Base-by-base conservation (phyloP, 306 rosid genomes). In the Oxytropis ochrocephala region DNA sequence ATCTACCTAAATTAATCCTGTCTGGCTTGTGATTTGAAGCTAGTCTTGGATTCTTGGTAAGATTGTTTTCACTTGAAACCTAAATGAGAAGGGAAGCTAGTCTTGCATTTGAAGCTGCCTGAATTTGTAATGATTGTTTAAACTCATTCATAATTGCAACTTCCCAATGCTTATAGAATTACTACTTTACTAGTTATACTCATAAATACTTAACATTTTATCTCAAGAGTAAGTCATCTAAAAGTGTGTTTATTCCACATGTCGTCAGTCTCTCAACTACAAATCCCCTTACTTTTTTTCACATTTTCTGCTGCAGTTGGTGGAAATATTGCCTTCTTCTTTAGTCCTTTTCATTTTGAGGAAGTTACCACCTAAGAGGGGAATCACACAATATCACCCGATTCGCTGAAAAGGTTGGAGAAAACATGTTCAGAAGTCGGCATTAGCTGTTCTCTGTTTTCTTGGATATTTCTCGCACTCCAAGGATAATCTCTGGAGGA, bases 271-370 rank as follows among this genome's bases (percentile, higher is more conserved):
- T 58, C 70, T 72, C 17, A 32, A 7, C 52, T 21, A 8, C 67
- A 13, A 42, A 0, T 35, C 11, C 3, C 48, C 59, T 62, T 33
- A 54, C 44, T 14, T 19, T 47, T 36, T 43, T 41, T 41, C 62
- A 16, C 17, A 5, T 61, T 62, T 59, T 59, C 72, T 72, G 67
- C 16, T 72, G 79, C 86, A 82, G 86, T 67, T 72, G 77, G 84
- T 79, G 77, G 86, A 82, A 67, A 82, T 82, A 82, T 72, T 82
- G 56, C 86, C 86, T 71, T 82, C 86, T 60, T 18, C 81, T 17
- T 75, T 82, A 81, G 86, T 82, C 63, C 86, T 82, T 21, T 82
- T 82, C 75, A 82, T 82, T 82, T 77, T 82, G 74, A 82, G 86
- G 79, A 82, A 82, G 81, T 56, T 82, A 56, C 86, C 86, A 5